A percentile compares a stretch with the other conserved stretches of the same genome.
phyloP scores from a whole-genome alignment of 805 yeast species.

The Brettanomyces sp. region DNA sequence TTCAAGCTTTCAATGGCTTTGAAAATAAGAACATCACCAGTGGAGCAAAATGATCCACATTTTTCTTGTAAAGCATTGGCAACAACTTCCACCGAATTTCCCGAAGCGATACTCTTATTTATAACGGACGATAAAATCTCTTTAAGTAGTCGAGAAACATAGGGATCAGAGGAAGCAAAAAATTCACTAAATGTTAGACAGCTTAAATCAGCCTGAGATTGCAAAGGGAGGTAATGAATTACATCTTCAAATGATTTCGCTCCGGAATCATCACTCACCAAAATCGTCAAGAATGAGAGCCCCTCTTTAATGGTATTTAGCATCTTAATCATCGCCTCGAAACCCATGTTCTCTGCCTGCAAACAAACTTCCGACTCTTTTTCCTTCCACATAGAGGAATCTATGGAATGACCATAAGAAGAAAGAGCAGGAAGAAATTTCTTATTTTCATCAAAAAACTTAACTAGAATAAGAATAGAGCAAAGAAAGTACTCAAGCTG shows the following conservation, averaged over 20 bases:
- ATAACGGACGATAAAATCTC: slow-evolving; percentile 85
- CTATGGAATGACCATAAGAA: slow-evolving; percentile 46
- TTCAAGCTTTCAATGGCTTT: slow-evolving; percentile 89
- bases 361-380: slow-evolving; percentile 50
- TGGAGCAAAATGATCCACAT: slow-evolving; percentile 91
- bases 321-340: slow-evolving; percentile 66
- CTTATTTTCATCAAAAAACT: slow-evolving; percentile 60
- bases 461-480: slow-evolving; percentile 58
- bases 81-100: slow-evolving; percentile 87
- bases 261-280: slow-evolving; percentile 46
- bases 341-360: slow-evolving; percentile 88
- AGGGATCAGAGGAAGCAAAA: slow-evolving; percentile 56
- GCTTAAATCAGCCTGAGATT: slow-evolving; percentile 60
- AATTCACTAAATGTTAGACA: slow-evolving; percentile 65
- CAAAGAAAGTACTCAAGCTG: slow-evolving; percentile 65
- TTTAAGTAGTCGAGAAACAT: slow-evolving; percentile 57
- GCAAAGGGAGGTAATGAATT: slow-evolving; percentile 56
- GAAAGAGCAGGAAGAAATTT: slow-evolving; percentile 51
- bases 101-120: slow-evolving; percentile 78
- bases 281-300: slow-evolving; percentile 72
- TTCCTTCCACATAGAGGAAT: slow-evolving; percentile 34
- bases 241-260: slow-evolving; percentile 47
- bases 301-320: slow-evolving; percentile 81
- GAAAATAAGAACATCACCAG: slow-evolving; percentile 87
- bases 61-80: slow-evolving; percentile 83